These are phyloP conservation scores for Verticillium dahliae DNA, from an alignment of 2,329 filamentous ascomycete genomes.

Conservation along the genomic window DNA sequence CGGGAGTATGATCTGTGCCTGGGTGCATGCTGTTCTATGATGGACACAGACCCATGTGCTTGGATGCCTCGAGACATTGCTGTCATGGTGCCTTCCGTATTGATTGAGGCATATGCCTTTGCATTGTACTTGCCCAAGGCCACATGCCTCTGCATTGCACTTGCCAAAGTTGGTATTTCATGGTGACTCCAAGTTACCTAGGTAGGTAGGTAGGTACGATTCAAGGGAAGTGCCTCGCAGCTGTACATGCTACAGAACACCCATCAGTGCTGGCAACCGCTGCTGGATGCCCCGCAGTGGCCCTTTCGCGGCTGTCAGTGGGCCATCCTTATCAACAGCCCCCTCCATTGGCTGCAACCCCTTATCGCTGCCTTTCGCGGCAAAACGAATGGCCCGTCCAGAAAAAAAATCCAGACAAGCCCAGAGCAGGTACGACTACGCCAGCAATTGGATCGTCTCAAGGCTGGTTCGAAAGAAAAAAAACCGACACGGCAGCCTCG, in stretches of 20 bases:
- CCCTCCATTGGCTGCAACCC: conserved; percentile 11
- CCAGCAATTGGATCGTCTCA: not conserved
- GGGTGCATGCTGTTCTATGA: no score
- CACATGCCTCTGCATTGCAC: no score
- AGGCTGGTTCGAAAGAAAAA: not conserved
- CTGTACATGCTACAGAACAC: no score
- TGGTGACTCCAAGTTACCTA: no score
- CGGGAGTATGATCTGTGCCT: not conserved
- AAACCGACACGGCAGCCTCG: not conserved
- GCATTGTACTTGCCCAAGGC: no score
- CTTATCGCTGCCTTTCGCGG: conserved; percentile 15
- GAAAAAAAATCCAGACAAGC: conserved; percentile 8
- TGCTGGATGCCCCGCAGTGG: not conserved
- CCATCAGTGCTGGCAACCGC: no score
- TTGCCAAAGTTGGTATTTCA: no score
- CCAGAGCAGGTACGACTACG: not conserved
- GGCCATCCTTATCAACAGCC: conserved; percentile 2
- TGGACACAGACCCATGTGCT: not conserved
- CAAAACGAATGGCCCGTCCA: conserved; percentile 16
- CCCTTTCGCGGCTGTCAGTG: not conserved
- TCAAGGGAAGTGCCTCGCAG: no score
- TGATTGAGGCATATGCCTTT: no score
- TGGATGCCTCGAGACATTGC: no score
- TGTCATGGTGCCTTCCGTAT: no score
- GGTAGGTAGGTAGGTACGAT: no score